Percentiles rank a stretch among this genome's conserved stretches.
Conservation (phyloP, 2,329 filamentous ascomycete species). For the Fusarium pininemorale region DNA sequence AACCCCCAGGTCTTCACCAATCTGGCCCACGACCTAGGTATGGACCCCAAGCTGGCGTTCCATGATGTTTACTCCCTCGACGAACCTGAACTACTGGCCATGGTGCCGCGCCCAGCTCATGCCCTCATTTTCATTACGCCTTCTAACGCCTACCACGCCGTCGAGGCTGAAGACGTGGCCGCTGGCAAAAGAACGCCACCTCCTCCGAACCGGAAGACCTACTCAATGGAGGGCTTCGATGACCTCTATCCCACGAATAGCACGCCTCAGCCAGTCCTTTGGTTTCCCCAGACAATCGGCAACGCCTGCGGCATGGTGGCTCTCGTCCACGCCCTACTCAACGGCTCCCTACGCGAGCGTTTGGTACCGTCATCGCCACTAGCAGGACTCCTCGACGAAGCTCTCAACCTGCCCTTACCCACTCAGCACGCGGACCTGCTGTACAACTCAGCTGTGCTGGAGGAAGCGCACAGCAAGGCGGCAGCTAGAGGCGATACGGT, state of each 20-base stretch:
- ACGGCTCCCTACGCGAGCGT: background rate
- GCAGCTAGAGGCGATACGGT: background rate
- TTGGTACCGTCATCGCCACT: background rate
- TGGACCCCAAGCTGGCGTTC: accelerated
- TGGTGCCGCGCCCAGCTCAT: background rate
- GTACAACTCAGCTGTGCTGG: background rate
- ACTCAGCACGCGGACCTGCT: background rate
- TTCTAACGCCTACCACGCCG: background rate
- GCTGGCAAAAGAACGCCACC: background rate
- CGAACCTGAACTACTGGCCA: background rate
- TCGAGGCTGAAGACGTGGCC: background rate
- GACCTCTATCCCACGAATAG: accelerated
- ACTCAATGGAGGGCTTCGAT: background rate
- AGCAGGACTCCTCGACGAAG: background rate
- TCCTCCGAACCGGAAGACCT: background rate
- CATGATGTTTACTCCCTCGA: background rate
- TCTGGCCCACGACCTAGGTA: background rate
- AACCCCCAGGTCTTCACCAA: background rate
- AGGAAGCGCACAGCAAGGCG: background rate
- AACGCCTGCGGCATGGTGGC: background rate
- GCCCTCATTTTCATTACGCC: background rate
- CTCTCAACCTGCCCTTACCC: background rate
- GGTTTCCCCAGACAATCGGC: background rate
- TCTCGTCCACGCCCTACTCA: background rate
- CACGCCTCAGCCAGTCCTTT: background rate